Conservation (phyloP, 2,329 filamentous ascomycete genomes). For the Hypoxylon sp. region DNA sequence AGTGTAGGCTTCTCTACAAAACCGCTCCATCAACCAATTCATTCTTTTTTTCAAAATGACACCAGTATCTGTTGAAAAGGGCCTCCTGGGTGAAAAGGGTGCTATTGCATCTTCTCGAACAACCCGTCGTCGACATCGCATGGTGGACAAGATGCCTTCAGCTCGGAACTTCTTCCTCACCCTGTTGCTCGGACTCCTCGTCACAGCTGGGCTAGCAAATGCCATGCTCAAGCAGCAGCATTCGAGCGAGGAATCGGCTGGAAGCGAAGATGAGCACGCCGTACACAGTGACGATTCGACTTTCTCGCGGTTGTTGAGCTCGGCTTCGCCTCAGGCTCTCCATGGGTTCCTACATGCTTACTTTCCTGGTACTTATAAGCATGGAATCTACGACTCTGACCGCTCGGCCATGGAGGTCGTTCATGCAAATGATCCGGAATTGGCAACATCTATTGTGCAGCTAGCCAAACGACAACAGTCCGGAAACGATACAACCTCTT, state of each 20-base stretch:
- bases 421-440: constrained; percentile 69
- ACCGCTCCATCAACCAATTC: constrained; percentile 23
- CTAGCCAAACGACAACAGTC: constrained; percentile 70
- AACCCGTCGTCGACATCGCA: constrained; percentile 14
- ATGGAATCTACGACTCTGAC: constrained; percentile 76
- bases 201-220: constrained; percentile 54
- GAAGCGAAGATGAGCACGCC: constrained; percentile 26
- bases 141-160: constrained; percentile 54
- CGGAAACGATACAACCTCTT: constrained; percentile 51
- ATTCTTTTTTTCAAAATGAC: constrained; percentile 36
- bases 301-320: constrained; percentile 68
- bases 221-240: constrained; percentile 46
- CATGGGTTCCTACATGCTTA: constrained; percentile 75
- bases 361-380: constrained; percentile 72
- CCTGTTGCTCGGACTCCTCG: constrained; percentile 49
- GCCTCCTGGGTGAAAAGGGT: constrained; percentile 30
- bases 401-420: constrained; percentile 72
- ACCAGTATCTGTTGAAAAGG: constrained; percentile 20
- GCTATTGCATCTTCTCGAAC: constrained; percentile 11
- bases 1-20: constrained; percentile 29
- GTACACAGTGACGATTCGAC: constrained; percentile 47
- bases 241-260: constrained; percentile 36
- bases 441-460: constrained; percentile 73
- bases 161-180: constrained; percentile 54
- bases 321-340: constrained; percentile 69